Conservation (phyloP, 345 rosid species). For the Arabidopsis suecica region DNA sequence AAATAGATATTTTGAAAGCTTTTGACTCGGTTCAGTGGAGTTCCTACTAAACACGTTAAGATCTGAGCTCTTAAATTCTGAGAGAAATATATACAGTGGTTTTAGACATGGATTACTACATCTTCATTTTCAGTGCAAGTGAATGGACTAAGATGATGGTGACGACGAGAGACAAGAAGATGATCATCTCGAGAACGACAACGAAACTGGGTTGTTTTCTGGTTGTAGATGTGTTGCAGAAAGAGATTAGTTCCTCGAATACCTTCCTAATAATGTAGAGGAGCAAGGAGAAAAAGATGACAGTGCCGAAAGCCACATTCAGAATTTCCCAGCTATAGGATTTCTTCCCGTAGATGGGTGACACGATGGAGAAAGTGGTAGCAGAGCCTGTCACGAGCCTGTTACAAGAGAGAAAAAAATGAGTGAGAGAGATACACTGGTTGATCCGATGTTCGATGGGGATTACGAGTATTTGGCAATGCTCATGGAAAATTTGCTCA, state of each 20-base stretch:
- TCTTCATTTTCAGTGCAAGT: too few relatives aligned
- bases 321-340: not conserved
- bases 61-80: too few relatives aligned
- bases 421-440: not conserved
- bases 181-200: conserved; percentile 5
- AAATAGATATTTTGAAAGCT: too few relatives aligned
- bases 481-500: not conserved
- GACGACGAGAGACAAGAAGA: not conserved
- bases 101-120: too few relatives aligned
- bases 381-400: too few relatives aligned
- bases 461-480: not conserved
- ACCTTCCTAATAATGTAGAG: not conserved
- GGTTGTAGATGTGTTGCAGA: not conserved
- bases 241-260: not conserved
- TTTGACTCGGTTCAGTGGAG: too few relatives aligned
- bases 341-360: not conserved
- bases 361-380: not conserved
- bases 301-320: not conserved
- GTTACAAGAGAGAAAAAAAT: not conserved
- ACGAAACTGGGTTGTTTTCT: conserved; percentile 7
- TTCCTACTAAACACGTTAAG: too few relatives aligned
- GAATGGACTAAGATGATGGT: not conserved
- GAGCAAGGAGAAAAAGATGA: not conserved
- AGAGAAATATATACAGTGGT: too few relatives aligned
- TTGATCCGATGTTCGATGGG: not conserved